Conservation (phyloP, 176 grass and related monocot species). For the Dendrocalamus sinicus region DNA sequence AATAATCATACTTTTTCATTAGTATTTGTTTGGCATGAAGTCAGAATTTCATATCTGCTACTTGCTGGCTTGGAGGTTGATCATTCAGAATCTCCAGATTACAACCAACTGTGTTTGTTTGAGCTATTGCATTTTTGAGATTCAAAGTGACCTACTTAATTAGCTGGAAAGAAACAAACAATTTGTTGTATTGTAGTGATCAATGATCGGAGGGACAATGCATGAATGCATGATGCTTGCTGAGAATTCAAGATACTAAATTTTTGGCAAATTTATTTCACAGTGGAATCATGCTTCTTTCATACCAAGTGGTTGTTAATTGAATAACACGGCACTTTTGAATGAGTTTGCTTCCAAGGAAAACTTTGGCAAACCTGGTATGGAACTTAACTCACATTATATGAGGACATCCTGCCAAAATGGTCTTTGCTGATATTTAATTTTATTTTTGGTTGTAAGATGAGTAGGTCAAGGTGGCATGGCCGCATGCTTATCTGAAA, state of each 20-base stretch:
- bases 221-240: neutral
- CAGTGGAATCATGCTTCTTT: neutral
- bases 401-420: neutral
- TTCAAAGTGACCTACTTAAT: conserved; percentile 27
- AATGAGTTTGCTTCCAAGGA: neutral
- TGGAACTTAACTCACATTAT: neutral
- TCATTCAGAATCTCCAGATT: neutral
- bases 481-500: conserved; percentile 12
- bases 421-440: neutral
- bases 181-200: neutral
- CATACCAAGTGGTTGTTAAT: conserved; percentile 7
- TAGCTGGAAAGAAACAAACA: conserved; percentile 1
- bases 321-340: conserved; percentile 5
- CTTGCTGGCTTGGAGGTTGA: neutral
- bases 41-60: neutral
- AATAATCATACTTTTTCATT: neutral
- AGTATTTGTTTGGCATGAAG: conserved; percentile 1
- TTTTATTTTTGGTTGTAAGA: conserved; percentile 1
- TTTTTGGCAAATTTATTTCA: neutral
- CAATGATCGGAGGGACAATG: neutral
- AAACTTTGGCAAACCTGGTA: conserved; percentile 8
- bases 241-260: neutral
- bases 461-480: neutral
- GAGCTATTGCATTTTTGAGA: neutral
- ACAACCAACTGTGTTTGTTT: neutral